These are phyloP conservation scores for Adenanthera pavonina DNA, from an alignment of 306 rosid genomes.

Conservation along the genomic window DNA sequence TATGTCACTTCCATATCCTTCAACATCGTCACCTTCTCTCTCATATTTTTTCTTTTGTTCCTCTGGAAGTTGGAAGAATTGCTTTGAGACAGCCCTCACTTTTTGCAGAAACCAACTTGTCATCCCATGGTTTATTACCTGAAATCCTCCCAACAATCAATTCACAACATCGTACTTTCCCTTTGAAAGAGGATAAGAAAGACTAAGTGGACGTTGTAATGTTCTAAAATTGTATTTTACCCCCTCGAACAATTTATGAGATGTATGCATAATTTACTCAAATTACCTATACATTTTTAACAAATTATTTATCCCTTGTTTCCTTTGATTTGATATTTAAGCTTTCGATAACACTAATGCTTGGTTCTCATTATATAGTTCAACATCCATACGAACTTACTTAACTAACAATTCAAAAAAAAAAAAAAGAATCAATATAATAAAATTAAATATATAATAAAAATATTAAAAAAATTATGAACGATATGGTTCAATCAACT, in stretches of 20 bases:
- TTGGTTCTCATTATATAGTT: too few species aligned
- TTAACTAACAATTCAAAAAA: too few species aligned
- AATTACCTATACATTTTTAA: too few species aligned
- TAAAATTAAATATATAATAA: too few species aligned
- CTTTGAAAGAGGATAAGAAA: not conserved
- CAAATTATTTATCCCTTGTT: not conserved
- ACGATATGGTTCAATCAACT: too few species aligned
- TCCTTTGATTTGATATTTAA: not conserved
- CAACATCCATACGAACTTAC: too few species aligned
- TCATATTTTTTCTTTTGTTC: slow-evolving; percentile 56
- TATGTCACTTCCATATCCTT: slow-evolving; percentile 69
- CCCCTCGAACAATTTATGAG: too few species aligned
- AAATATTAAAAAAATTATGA: too few species aligned
- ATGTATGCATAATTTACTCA: too few species aligned
- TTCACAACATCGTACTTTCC: not conserved
- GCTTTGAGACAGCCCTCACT: slow-evolving; percentile 42
- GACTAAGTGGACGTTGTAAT: not conserved
- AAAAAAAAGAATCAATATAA: too few species aligned
- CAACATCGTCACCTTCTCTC: slow-evolving; percentile 37
- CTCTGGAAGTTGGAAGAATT: slow-evolving; percentile 54
- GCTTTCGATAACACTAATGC: not conserved
- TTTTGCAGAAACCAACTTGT: slow-evolving; percentile 41
- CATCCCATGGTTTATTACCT: slow-evolving; percentile 60
- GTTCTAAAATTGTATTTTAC: too few species aligned
- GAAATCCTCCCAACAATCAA: slow-evolving; percentile 17